phyloP scores from a whole-genome alignment of 495 filamentous ascomycete genomes.

The Talaromyces proteolyticus region DNA sequence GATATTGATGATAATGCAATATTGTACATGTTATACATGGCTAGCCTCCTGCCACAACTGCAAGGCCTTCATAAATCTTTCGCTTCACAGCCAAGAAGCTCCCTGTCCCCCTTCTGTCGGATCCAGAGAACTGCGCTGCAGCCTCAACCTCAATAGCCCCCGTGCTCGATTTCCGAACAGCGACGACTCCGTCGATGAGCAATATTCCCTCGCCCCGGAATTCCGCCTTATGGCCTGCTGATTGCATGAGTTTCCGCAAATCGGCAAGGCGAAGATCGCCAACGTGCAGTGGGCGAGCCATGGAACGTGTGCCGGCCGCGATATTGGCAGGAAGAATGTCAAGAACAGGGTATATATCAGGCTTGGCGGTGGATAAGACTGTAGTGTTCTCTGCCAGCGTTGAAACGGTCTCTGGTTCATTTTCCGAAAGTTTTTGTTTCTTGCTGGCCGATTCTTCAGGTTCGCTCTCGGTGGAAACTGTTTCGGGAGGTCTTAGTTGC shows the following conservation, averaged over 20 bases:
- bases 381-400: slow-evolving; percentile 16
- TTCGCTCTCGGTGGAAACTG: slow-evolving; percentile 21
- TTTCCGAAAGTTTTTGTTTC: slow-evolving; percentile 55
- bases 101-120: slow-evolving; percentile 32
- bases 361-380: slow-evolving; percentile 21
- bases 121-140: slow-evolving; percentile 41
- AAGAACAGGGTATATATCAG: slow-evolving; percentile 53
- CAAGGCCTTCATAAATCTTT: slow-evolving; percentile 79
- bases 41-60: slow-evolving; percentile 68
- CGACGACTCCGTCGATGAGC: slow-evolving; percentile 79
- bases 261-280: slow-evolving; percentile 89
- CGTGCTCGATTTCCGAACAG: slow-evolving; percentile 80
- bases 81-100: slow-evolving; percentile 71
- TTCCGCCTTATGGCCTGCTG: slow-evolving; percentile 79
- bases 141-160: slow-evolving; percentile 89
- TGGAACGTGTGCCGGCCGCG: slow-evolving; percentile 67
- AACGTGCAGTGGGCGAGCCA: slow-evolving; percentile 87
- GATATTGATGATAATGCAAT: neutral
- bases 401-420: slow-evolving; percentile 16
- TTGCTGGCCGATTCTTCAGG: slow-evolving; percentile 50
- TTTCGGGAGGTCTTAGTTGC: slow-evolving; percentile 37
- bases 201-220: slow-evolving; percentile 91
- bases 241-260: slow-evolving; percentile 75
- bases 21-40: slow-evolving; percentile 3
- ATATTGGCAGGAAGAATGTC: slow-evolving; percentile 74